Base-by-base conservation (phyloP, 2,329 filamentous ascomycete genomes). In the Phialophora verrucosa region DNA sequence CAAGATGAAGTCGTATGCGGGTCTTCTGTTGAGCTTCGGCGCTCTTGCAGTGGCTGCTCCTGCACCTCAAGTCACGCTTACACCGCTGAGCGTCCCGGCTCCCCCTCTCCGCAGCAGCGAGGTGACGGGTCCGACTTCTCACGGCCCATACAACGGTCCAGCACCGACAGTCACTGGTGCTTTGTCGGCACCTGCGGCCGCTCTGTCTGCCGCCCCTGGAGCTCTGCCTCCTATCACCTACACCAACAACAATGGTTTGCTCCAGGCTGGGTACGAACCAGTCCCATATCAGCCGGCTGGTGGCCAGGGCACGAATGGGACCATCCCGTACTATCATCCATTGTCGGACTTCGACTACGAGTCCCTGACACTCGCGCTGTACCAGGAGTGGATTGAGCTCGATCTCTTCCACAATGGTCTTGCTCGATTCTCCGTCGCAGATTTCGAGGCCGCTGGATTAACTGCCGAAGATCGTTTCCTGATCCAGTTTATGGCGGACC, bases 341-440 rank as follows among this genome's bases (percentile, higher is more conserved):
- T 84, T 91, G 73, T 91, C 89, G 69, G 92, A 96, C 74, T 95
- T 93, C 74, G 92, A 95, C 77, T 95, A 90, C 75, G 84, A 94
- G 75, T 93, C 90, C 3, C 49, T 62, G 59, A 85, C 88, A 0
- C 82, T 95, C 12, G 90, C 85, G 12, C 81, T 94, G 0, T 93
- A 94, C 75, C 90, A 93, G 73, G 91, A 95, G 78, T 95, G 87
- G 85, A 92, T 94, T 62, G 91, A 95, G 78, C 83, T 95, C 0
- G 92, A 95, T 75, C 83, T 92, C 14, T 95, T 95, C 84, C 88
- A 91, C 76, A 88, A 90, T 74, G 91, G 90, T 14, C 83, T 95
- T 2, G 87, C 85, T 0, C 85, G 82, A 0, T 95, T 91, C 78
- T 87, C 86, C 1, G 85, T 83, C 0, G 82, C 86, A 35, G 90